Conservation (phyloP, 2,329 filamentous ascomycete species). For the Ascochyta rabiei region DNA sequence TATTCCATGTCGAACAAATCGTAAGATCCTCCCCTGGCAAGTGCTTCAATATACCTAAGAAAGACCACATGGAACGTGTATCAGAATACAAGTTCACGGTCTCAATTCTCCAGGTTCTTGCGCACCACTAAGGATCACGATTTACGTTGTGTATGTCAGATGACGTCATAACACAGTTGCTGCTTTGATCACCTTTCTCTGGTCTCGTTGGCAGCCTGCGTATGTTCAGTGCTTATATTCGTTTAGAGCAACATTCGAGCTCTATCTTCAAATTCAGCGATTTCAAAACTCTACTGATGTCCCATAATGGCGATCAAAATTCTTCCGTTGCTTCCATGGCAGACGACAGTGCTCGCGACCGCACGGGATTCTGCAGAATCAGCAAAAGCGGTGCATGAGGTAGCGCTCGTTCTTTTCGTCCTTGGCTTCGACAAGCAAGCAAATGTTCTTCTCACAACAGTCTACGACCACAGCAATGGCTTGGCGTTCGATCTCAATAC, state of each 20-base stretch:
- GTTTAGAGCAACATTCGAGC: no score
- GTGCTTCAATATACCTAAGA: background rate
- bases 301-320: background rate
- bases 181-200: background rate
- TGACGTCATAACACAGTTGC: background rate
- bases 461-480: constrained; percentile 4
- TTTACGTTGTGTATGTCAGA: no score
- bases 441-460: background rate
- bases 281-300: background rate
- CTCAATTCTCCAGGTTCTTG: background rate
- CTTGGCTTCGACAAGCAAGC: constrained; percentile 1
- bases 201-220: background rate
- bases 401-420: constrained; percentile 7
- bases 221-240: background rate
- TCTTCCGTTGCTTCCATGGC: constrained; percentile 8
- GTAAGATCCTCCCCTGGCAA: background rate
- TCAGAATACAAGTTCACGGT: background rate
- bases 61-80: background rate
- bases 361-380: background rate
- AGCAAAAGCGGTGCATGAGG: background rate
- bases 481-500: background rate
- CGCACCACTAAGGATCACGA: no score
- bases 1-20: background rate
- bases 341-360: constrained; percentile 1
- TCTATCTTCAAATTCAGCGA: no score